Conservation (phyloP, 1,284 basidiomycete species). For the Cryptococcus hybrid region DNA sequence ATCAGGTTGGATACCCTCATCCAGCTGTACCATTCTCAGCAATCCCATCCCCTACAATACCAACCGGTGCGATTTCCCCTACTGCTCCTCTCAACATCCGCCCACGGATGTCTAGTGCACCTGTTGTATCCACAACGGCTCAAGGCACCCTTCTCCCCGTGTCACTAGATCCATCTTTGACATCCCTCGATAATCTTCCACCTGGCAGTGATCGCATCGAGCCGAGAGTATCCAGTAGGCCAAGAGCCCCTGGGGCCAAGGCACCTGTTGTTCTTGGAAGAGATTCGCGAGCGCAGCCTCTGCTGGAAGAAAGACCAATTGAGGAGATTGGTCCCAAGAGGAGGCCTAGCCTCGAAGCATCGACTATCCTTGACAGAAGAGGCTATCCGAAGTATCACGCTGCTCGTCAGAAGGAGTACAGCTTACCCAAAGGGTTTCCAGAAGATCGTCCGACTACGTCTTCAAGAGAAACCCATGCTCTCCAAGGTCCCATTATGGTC, state of each 20-base stretch:
- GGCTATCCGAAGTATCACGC: neutral
- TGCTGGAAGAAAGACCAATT: neutral
- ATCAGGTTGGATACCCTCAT: neutral
- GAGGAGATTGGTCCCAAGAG: neutral
- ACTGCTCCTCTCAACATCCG: constrained; percentile 1
- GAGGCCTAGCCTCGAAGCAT: neutral
- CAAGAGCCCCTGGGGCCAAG: neutral
- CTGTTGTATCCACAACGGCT: constrained; percentile 10
- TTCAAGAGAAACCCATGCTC: too few species aligned
- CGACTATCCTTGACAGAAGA: neutral
- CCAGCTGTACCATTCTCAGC: too few species aligned
- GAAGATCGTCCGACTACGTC: too few species aligned
- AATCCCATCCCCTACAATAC: neutral
- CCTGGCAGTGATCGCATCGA: neutral
- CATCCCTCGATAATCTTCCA: neutral
- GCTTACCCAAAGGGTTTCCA: neutral
- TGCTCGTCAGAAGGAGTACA: neutral
- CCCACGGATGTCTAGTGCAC: constrained; percentile 3
- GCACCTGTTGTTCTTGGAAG: neutral
- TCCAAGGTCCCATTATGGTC: neutral
- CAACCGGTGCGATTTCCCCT: neutral
- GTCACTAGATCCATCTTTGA: constrained; percentile 1
- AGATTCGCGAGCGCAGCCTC: neutral
- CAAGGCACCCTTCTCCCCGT: constrained; percentile 16
- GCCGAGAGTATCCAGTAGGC: neutral